A percentile compares a stretch with the other conserved stretches of the same genome.
Evolutionary conservation across 495 filamentous ascomycete genomes (phyloP).

Genomic region (Staphylotrichum longicolle): DNA sequence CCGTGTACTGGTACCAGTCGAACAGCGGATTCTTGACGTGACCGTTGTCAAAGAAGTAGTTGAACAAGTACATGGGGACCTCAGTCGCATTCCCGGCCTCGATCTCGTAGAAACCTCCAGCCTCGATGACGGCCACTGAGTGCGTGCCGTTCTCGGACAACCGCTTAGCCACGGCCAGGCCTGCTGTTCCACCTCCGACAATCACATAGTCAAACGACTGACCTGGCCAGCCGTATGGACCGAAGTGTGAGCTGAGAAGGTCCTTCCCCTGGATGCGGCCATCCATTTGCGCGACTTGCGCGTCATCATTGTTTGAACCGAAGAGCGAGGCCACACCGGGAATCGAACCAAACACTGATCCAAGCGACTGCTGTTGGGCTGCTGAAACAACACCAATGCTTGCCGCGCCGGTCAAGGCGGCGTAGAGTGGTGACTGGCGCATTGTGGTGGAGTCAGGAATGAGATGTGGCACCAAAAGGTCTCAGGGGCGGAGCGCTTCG

Average conservation of each 20-base stretch:
- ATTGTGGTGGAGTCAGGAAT: not conserved
- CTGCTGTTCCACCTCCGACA: not conserved
- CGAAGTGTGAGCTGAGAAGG: not conserved
- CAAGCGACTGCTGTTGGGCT: not conserved
- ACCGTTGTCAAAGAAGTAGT: not conserved
- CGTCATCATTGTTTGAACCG: not conserved
- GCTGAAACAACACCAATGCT: not conserved
- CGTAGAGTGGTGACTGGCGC: not conserved
- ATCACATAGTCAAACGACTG: constrained; percentile 1
- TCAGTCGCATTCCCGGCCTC: not conserved
- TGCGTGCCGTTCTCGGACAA: not conserved
- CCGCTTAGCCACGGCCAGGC: not conserved
- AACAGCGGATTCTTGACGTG: not conserved
- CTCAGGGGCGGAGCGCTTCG: no score
- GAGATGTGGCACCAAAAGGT: no score
- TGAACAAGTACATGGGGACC: constrained; percentile 1
- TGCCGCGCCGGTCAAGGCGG: not conserved
- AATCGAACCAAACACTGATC: not conserved
- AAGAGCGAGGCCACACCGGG: not conserved
- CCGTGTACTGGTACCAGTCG: constrained; percentile 1
- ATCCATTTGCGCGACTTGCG: not conserved
- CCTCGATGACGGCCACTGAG: not conserved
- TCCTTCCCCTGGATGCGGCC: constrained; percentile 3
- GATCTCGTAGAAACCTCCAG: not conserved
- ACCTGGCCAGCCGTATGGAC: not conserved